Conservation (phyloP, 1,139 yeast genomes). For the Debaryomycetaceae sp. region DNA sequence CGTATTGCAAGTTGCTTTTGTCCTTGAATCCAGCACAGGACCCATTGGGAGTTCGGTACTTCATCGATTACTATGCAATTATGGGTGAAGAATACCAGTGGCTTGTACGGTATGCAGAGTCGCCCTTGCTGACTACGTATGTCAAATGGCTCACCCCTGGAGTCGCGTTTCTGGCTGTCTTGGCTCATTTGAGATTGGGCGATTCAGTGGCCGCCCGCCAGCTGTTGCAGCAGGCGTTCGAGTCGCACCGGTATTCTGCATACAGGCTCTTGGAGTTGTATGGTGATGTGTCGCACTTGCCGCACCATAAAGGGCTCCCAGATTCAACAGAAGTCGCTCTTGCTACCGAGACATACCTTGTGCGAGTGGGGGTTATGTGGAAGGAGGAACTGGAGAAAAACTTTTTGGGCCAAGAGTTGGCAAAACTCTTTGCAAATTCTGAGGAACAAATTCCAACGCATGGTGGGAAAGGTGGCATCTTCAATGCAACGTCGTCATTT, state of each 20-base stretch:
- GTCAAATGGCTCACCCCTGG: slow-evolving; percentile 72
- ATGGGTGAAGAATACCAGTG: slow-evolving; percentile 63
- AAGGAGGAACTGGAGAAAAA: slow-evolving; percentile 39
- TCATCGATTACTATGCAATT: slow-evolving; percentile 75
- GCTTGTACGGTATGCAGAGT: slow-evolving; percentile 49
- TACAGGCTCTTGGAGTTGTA: slow-evolving; percentile 42
- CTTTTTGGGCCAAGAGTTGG: slow-evolving; percentile 47
- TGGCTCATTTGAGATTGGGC: slow-evolving; percentile 49
- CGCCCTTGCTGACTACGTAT: slow-evolving; percentile 56
- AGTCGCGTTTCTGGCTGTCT: slow-evolving; percentile 59
- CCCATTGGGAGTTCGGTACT: slow-evolving; percentile 79
- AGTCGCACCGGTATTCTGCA: slow-evolving; percentile 58
- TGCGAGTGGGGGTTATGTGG: slow-evolving; percentile 49
- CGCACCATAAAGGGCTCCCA: slow-evolving; percentile 14
- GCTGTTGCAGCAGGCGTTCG: slow-evolving; percentile 48
- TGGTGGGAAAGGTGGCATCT: slow-evolving; percentile 14
- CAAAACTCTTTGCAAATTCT: slow-evolving; percentile 23
- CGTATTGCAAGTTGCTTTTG: slow-evolving; percentile 65
- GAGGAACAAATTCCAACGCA: slow-evolving; percentile 10
- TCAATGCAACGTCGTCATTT: background rate
- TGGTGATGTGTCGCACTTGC: slow-evolving; percentile 21
- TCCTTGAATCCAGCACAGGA: slow-evolving; percentile 75
- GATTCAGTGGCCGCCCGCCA: slow-evolving; percentile 40
- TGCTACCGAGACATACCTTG: slow-evolving; percentile 48
- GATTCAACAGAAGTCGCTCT: slow-evolving; percentile 13